These are phyloP conservation scores for Sclerotinia glacialis DNA, from an alignment of 2,329 filamentous ascomycete genomes.

Conservation along the genomic window DNA sequence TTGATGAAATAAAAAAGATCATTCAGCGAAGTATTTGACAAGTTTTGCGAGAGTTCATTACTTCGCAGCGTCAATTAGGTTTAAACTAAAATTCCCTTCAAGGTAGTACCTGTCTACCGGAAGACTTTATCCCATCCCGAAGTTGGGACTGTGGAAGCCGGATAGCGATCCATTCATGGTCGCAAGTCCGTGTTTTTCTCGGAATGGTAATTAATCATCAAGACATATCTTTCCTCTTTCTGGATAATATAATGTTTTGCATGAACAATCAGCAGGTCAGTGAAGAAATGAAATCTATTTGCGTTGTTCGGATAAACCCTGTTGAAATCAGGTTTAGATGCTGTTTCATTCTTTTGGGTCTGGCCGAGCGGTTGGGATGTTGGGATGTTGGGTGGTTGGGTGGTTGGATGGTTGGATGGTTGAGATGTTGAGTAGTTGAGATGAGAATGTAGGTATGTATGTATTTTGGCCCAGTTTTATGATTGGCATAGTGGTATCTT, in stretches of 20 bases:
- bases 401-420: too few species aligned
- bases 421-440: too few species aligned
- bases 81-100: background rate
- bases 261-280: background rate
- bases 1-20: background rate
- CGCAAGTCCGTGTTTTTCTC: background rate
- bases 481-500: too few species aligned
- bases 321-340: background rate
- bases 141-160: background rate
- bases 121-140: background rate
- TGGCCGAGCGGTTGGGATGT: background rate
- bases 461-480: too few species aligned
- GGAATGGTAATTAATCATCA: background rate
- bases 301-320: background rate
- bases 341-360: background rate
- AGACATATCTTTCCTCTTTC: background rate
- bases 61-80: background rate
- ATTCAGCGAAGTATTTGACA: background rate
- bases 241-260: too few species aligned
- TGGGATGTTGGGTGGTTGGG: too few species aligned
- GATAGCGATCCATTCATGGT: too few species aligned
- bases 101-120: background rate
- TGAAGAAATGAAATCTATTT: background rate
- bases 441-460: too few species aligned
- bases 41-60: background rate